Evolutionary conservation across 495 filamentous ascomycete genomes (phyloP).

Genomic region (Acidiella bohemica): DNA sequence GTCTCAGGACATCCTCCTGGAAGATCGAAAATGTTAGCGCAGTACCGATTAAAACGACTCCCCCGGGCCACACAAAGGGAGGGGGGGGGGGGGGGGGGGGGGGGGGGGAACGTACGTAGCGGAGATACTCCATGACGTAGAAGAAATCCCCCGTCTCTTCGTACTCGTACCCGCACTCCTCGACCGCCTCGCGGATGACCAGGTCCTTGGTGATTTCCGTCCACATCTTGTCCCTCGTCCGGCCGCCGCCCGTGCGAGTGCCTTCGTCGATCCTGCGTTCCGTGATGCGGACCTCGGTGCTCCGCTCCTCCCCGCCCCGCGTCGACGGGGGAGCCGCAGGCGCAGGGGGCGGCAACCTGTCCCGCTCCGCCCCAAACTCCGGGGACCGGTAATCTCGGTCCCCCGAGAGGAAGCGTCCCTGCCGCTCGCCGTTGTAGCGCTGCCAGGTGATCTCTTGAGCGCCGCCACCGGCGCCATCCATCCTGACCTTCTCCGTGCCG

Average conservation of each 20-base stretch:
- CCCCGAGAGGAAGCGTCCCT: slow-evolving; percentile 50
- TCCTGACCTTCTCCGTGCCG: slow-evolving; percentile 57
- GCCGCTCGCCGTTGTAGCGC: slow-evolving; percentile 60
- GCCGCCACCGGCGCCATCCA: slow-evolving; percentile 60
- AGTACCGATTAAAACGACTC: no score
- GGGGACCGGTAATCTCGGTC: slow-evolving; percentile 28
- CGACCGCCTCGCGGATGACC: slow-evolving; percentile 76
- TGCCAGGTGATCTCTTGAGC: slow-evolving; percentile 59
- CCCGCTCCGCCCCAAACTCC: slow-evolving; percentile 19
- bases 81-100: neutral
- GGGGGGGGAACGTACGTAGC: slow-evolving; percentile 50
- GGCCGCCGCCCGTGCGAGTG: slow-evolving; percentile 14
- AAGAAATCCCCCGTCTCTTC: slow-evolving; percentile 84
- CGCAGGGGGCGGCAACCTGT: slow-evolving; percentile 1
- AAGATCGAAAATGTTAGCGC: no score
- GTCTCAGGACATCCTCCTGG: slow-evolving; percentile 75
- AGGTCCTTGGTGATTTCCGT: slow-evolving; percentile 95
- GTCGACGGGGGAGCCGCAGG: slow-evolving; percentile 3
- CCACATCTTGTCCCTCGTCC: slow-evolving; percentile 63
- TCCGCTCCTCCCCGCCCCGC: slow-evolving; percentile 1
- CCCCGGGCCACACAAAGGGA: no score
- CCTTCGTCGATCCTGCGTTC: slow-evolving; percentile 2
- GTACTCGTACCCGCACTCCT: slow-evolving; percentile 70
- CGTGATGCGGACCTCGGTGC: slow-evolving; percentile 5
- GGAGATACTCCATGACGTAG: slow-evolving; percentile 84